Evolutionary conservation across 2,329 filamentous ascomycete genomes (phyloP), one percentile per base, ranked within the genome.

Genomic region (Pseudogymnoascus pannorum): DNA sequence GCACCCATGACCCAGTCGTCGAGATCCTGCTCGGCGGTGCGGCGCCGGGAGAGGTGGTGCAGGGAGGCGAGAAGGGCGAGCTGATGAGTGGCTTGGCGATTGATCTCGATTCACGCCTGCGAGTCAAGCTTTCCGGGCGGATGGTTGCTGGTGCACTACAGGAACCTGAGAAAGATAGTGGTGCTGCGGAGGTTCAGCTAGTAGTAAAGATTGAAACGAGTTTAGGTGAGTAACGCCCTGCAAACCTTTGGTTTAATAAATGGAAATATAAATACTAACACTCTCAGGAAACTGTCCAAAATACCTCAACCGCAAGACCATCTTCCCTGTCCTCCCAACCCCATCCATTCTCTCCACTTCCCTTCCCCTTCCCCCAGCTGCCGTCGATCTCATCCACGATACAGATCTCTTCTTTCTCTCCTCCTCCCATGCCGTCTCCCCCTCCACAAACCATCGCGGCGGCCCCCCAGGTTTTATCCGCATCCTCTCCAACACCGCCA

Each of bases 341-440:
- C 83, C 88, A 8, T 73, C 73, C 54, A 72, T 86, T 1, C 62
- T 82, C 1, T 80, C 80, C 0, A 71, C 77, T 22, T 75, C 74
- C 2, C 65, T 78, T 2, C 73, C 75, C 26, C 60, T 72, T 16
- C 58, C 66, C 11, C 61, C 66, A 36, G 35, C 58, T 54, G 71
- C 70, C 14, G n/a, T 68, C 0, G 75, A 80, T 6, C 70, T 94
- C 29, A 75, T 95, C 14, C 70, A 72, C 1, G 79, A 80, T 64
- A 82, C 87, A 2, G 91, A 95, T 70, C 78, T 92, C 66, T 86
- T 96, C 72, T 95, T 96, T 74, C 75, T 96, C 38, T 87, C 89
- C 16, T 89, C 84, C 18, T 82, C 81, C 0, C 79, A 87, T 67
- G 79, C 82, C 12, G 70, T 73, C 4, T 72, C 76, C 12, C 84